A percentile compares a stretch with the other conserved stretches of the same genome.
Conservation (phyloP, 139 green algal species). For the Helicosporidium sp. region DNA sequence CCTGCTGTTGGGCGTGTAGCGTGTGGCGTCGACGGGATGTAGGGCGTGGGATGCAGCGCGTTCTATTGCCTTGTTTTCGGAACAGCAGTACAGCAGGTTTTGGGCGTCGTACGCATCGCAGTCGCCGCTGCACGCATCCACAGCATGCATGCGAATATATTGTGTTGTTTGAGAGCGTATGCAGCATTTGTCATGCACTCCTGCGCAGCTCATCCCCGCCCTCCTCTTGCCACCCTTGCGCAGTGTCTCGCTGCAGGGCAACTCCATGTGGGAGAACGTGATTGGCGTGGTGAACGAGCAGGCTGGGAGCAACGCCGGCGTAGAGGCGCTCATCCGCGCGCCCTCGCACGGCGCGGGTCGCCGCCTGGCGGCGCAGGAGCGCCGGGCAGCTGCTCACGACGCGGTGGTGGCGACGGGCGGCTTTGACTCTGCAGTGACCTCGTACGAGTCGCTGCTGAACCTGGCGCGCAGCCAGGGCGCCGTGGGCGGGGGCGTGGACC, state of each 20-base stretch:
- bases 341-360: constrained; percentile 25
- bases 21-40: neutral
- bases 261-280: constrained; percentile 61
- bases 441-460: constrained; percentile 38
- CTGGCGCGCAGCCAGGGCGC: constrained; percentile 44
- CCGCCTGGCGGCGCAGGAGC: constrained; percentile 14
- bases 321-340: constrained; percentile 51
- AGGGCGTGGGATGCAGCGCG: too few relatives aligned
- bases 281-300: constrained; percentile 42
- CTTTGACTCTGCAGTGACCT: constrained; percentile 43
- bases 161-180: neutral
- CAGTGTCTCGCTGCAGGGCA: constrained; percentile 47
- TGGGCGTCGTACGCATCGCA: too few relatives aligned
- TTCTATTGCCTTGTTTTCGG: too few relatives aligned
- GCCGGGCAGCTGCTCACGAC: constrained; percentile 36
- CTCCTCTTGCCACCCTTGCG: neutral
- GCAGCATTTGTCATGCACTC: too few relatives aligned
- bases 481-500: constrained; percentile 20
- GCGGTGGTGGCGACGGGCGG: constrained; percentile 38
- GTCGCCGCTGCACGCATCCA: too few relatives aligned
- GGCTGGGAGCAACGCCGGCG: constrained; percentile 38
- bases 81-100: too few relatives aligned
- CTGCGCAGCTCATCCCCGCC: neutral
- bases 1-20: neutral
- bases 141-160: too few relatives aligned